Conservation (phyloP, 2,329 filamentous ascomycete species). For the Scedosporium minutisporum region DNA sequence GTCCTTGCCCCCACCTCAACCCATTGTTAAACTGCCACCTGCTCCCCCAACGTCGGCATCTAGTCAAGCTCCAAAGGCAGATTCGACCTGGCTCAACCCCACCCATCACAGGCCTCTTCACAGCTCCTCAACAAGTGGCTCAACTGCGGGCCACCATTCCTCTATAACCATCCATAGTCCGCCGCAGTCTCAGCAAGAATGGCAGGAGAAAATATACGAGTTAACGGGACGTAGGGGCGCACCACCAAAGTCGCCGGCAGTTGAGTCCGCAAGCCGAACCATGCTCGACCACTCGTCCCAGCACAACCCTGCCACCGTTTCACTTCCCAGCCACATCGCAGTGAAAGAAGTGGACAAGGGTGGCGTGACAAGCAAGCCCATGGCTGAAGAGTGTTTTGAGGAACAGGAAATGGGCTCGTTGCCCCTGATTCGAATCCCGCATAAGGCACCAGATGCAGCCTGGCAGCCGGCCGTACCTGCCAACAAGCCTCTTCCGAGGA, state of each 20-base stretch:
- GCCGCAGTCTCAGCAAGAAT: conserved; percentile 34
- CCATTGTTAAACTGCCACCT: conserved; percentile 72
- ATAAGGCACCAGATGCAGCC: conserved; percentile 48
- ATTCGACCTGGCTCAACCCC: not conserved
- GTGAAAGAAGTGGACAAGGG: not conserved
- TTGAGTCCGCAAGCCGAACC: conserved; percentile 59
- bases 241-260: conserved; percentile 47
- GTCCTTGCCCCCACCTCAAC: conserved; percentile 57
- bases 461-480: conserved; percentile 51
- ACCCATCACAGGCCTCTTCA: not conserved
- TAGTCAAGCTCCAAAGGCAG: not conserved
- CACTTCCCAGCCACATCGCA: conserved; percentile 37
- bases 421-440: conserved; percentile 60
- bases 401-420: conserved; percentile 72
- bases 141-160: not conserved
- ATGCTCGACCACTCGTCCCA: conserved; percentile 47
- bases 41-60: conserved; percentile 12
- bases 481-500: conserved; percentile 43
- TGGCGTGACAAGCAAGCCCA: conserved; percentile 37
- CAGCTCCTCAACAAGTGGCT: not conserved
- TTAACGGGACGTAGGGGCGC: conserved; percentile 2
- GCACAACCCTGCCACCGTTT: conserved; percentile 56
- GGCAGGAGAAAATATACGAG: conserved; percentile 8
- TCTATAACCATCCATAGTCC: not conserved
- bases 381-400: conserved; percentile 72